Conservation (phyloP, 306 rosid genomes). For the Ormosia semicastrata region DNA sequence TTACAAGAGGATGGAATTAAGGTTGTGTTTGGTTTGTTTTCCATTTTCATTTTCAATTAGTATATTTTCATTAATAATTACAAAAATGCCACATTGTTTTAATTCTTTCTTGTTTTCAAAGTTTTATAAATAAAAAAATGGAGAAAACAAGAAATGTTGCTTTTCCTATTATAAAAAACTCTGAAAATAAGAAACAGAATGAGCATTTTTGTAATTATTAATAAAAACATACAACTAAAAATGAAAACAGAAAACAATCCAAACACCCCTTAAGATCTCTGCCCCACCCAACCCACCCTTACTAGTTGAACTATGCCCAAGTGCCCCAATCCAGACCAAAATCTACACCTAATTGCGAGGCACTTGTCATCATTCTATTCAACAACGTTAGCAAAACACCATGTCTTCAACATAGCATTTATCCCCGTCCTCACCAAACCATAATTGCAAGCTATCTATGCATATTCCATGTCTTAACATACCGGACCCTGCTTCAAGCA, state of each 20-base stretch:
- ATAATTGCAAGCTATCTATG: background rate
- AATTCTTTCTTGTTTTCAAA: too few species aligned
- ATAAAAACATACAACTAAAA: too few species aligned
- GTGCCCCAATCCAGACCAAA: background rate
- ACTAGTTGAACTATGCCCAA: background rate
- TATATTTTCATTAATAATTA: too few species aligned
- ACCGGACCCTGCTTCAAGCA: background rate
- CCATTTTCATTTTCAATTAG: too few species aligned
- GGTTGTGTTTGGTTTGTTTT: too few species aligned
- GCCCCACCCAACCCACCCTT: background rate
- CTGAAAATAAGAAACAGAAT: too few species aligned
- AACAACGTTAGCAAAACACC: background rate
- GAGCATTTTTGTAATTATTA: too few species aligned
- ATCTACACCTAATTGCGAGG: background rate
- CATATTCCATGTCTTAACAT: background rate
- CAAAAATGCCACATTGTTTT: too few species aligned
- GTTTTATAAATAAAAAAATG: too few species aligned
- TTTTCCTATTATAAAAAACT: too few species aligned
- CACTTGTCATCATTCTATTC: slow-evolving; percentile 1
- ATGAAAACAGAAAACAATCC: too few species aligned
- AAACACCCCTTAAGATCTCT: background rate
- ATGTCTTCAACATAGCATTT: background rate
- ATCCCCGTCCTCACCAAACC: background rate
- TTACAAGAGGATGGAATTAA: background rate
- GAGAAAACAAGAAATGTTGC: too few species aligned